Conservation (phyloP, 148 eudicot genomes). For the Rhododendron kiyosumense region DNA sequence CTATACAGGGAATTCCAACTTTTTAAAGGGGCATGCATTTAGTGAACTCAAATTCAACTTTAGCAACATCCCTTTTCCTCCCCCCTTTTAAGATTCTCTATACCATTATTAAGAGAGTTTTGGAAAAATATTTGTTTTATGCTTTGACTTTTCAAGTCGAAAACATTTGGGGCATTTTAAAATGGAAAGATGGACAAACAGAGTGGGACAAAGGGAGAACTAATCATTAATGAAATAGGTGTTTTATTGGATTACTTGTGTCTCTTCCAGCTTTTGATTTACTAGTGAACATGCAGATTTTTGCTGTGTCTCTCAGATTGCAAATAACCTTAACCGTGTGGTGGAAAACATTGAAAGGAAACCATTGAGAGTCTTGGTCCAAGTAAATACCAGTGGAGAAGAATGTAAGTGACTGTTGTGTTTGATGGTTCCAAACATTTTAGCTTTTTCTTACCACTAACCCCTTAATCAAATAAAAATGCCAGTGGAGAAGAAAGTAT, state of each 20-base stretch:
- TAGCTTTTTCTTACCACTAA: background rate
- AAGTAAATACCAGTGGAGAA: slow-evolving; percentile 99
- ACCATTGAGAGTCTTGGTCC: slow-evolving; percentile 78
- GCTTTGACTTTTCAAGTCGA: background rate
- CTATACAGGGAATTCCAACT: background rate
- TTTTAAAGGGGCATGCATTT: background rate
- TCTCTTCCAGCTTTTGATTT: background rate
- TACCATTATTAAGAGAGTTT: background rate
- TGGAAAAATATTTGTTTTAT: background rate
- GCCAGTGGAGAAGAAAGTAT: background rate
- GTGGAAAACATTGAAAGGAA: slow-evolving; percentile 73
- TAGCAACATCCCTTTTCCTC: background rate
- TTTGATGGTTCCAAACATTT: slow-evolving; percentile 3
- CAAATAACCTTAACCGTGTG: slow-evolving; percentile 83
- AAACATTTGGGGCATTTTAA: background rate
- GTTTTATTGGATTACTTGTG: background rate
- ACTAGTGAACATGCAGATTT: background rate
- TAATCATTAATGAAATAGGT: background rate
- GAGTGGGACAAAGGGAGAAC: background rate
- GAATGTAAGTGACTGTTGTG: slow-evolving; percentile 47
- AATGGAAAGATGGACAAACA: background rate
- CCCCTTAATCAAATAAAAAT: background rate
- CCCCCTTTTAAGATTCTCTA: background rate
- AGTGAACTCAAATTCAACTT: background rate
- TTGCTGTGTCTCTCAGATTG: slow-evolving; percentile 53